phyloP scores from a whole-genome alignment of 768 basidiomycete species.

The Serendipita sp. region DNA sequence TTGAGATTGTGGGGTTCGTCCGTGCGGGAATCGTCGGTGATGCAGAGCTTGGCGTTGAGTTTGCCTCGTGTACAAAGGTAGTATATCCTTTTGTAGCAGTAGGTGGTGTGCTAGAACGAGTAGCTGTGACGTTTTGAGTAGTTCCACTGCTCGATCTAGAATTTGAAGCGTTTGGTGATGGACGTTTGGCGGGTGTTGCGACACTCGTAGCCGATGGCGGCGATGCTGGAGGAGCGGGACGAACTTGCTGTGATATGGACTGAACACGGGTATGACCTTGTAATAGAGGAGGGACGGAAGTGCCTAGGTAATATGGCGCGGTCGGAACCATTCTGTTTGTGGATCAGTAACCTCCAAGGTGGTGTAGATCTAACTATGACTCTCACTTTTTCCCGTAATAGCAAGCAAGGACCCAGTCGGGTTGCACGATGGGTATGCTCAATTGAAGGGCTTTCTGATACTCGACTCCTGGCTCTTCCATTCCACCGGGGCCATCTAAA shows the following conservation, averaged over 20 bases:
- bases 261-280: constrained; percentile 37
- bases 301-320: constrained; percentile 63
- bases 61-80: constrained; percentile 9
- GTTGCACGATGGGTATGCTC: constrained; percentile 88
- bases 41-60: constrained; percentile 1
- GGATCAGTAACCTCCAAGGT: background rate
- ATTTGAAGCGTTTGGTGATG: constrained; percentile 50
- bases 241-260: constrained; percentile 58
- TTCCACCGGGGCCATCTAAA: constrained; percentile 29
- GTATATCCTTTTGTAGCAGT: constrained; percentile 25
- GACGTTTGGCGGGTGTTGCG: constrained; percentile 19
- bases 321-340: constrained; percentile 68
- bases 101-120: constrained; percentile 19
- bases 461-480: constrained; percentile 56
- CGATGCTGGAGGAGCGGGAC: constrained; percentile 29
- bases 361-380: background rate
- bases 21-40: constrained; percentile 5
- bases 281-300: constrained; percentile 29
- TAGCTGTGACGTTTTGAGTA: constrained; percentile 14
- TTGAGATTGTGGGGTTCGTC: background rate
- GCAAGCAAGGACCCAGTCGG: constrained; percentile 89
- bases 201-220: constrained; percentile 17
- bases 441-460: constrained; percentile 92
- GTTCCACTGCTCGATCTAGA: constrained; percentile 36
- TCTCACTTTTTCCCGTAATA: constrained; percentile 66